Evolutionary conservation across 371 early-diverging fungal genomes (phyloP).

Genomic region (Sporodiniella umbellata): DNA sequence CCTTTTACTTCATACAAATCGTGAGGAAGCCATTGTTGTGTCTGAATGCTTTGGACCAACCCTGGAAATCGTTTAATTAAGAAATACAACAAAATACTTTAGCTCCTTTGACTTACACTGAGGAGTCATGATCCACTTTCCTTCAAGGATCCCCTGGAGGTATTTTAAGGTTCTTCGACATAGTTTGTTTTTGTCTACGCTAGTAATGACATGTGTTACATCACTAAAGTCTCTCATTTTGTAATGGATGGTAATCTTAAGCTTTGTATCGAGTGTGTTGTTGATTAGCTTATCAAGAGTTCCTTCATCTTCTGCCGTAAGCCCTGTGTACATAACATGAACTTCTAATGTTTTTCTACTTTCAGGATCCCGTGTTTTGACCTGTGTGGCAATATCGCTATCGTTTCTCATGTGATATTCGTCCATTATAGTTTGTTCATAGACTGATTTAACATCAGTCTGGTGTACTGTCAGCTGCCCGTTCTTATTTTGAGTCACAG

Average conservation of each 20-base stretch:
- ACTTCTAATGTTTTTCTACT: not conserved
- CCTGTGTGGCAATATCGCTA: not conserved
- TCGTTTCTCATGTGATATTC: not conserved
- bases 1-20: slow-evolving; percentile 33
- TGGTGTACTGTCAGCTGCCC: not conserved
- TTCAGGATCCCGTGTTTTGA: not conserved
- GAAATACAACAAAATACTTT: not conserved
- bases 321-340: slow-evolving; percentile 11
- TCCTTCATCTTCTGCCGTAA: slow-evolving; percentile 12
- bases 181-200: slow-evolving; percentile 22
- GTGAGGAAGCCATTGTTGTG: slow-evolving; percentile 30
- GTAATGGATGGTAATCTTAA: slow-evolving; percentile 16
- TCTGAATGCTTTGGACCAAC: slow-evolving; percentile 25
- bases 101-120: slow-evolving; percentile 21
- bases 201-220: slow-evolving; percentile 33
- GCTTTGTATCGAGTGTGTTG: slow-evolving; percentile 4
- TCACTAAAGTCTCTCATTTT: slow-evolving; percentile 19
- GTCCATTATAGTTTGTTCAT: not conserved
- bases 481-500: not conserved
- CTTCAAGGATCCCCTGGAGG: slow-evolving; percentile 26
- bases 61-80: slow-evolving; percentile 20
- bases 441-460: not conserved
- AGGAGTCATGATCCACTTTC: slow-evolving; percentile 38
- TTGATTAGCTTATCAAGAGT: slow-evolving; percentile 8
- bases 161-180: slow-evolving; percentile 39